Percentiles rank a stretch among this genome's conserved stretches.
These are phyloP conservation scores for Fusarium hostae DNA, from an alignment of 2,329 filamentous ascomycete genomes.

Conservation along the genomic window DNA sequence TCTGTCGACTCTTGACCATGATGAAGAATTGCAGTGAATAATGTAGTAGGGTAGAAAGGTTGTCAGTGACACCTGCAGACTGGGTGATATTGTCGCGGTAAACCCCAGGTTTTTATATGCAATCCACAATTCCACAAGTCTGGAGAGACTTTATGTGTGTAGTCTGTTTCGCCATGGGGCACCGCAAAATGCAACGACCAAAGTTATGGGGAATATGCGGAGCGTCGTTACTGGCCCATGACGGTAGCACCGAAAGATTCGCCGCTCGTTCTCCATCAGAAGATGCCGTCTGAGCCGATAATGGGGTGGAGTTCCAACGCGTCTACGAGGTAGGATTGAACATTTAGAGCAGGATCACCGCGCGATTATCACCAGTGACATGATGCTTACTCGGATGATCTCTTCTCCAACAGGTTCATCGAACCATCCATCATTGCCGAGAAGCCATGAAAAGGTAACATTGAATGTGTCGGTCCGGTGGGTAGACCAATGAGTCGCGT, in stretches of 20 bases:
- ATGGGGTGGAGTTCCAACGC: conserved; percentile 13
- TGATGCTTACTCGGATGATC: conserved; percentile 7
- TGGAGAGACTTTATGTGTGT: conserved; percentile 30
- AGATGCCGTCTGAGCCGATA: conserved; percentile 35
- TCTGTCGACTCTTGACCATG: conserved; percentile 34
- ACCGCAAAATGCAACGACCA: conserved; percentile 24
- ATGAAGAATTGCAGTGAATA: not conserved
- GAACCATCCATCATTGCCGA: conserved; percentile 12
- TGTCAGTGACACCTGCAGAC: conserved; percentile 3
- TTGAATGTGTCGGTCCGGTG: conserved; percentile 17
- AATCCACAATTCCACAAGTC: conserved; percentile 11
- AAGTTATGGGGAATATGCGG: conserved; percentile 7
- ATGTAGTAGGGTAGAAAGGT: not conserved
- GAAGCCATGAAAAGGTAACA: not conserved
- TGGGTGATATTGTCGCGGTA: not conserved
- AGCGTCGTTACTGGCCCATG: conserved; percentile 12
- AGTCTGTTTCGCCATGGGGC: conserved; percentile 27
- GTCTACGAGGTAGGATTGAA: not conserved
- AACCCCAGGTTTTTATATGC: conserved; percentile 33
- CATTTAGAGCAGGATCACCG: conserved; percentile 10
- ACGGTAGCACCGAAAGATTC: conserved; percentile 43
- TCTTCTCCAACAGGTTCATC: conserved; percentile 9
- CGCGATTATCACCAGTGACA: conserved; percentile 19
- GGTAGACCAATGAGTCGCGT: conserved; percentile 1
- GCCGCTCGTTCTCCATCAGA: conserved; percentile 35